Evolutionary conservation across 148 eudicot species (phyloP), one percentile per base, ranked within the genome.

Genomic region (Rhododendron ovatum): DNA sequence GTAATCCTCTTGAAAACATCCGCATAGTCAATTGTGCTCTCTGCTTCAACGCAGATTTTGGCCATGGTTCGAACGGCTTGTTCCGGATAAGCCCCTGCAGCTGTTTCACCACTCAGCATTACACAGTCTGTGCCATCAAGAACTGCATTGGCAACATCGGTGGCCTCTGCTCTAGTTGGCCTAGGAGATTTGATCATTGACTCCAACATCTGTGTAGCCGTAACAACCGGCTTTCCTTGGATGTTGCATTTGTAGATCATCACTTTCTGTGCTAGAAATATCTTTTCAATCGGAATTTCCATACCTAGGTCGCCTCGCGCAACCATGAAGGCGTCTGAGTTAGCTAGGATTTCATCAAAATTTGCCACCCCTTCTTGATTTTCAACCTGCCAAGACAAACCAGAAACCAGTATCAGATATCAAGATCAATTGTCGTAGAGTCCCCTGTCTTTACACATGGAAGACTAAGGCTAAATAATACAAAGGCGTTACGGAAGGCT

Each of bases 321-420:
- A 53, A 91, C 93, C 93, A 91, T 91, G 50, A 91, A 91, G 45
- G 93, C 93, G 22, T 91, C 93, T 45, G 93, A 88, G 77, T 91
- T 88, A 47, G 93, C 93, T 20, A 91, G 90, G 57, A 91, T 91
- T 10, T 91, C 93, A 73, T 91, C 93, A 53, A 91, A 91, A 84
- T 91, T 91, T 69, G 93, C 91, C 77, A 91, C 93, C 61, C 93
- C 93, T 86, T 91, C 91, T 91, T 91, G 93, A 71, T 91, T 91
- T 81, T 91, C 93, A 81, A 91, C 93, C 93, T 91, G 69, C 10
- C 24, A 81, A 84, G 39, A 10, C n/a, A 2, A 74, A n/a, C 79
- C 41, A 67, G 35, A 43, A 76, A 63, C 11, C 41, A 80, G 22
- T 9, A 30, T 6, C 30, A 59, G 26, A 57, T 20, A 82, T 59